Conservation (phyloP, 1,284 basidiomycete species). For the Trichosporon sp. region DNA sequence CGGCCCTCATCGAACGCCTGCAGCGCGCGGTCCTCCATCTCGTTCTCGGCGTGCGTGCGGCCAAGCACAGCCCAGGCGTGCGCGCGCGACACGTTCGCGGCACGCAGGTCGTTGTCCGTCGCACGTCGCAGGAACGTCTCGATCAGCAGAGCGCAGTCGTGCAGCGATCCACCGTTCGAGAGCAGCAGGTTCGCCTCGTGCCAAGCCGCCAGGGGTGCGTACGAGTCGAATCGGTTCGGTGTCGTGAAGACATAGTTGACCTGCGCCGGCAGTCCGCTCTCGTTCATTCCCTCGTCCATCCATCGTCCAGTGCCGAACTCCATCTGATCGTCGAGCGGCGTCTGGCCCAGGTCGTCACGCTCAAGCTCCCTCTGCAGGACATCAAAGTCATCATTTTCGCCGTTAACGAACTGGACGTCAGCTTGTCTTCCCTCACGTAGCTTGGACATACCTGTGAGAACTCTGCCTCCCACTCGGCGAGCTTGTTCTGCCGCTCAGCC, state of each 20-base stretch:
- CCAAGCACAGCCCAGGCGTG: conserved; percentile 93
- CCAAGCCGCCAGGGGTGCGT: conserved; percentile 25
- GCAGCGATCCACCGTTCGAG: conserved; percentile 71
- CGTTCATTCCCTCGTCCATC: conserved; percentile 45
- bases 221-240: conserved; percentile 20
- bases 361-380: conserved; percentile 41
- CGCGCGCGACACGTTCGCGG: conserved; percentile 53
- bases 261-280: conserved; percentile 66
- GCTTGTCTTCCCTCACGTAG: neutral
- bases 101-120: conserved; percentile 22
- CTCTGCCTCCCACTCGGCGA: conserved; percentile 82
- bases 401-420: conserved; percentile 36
- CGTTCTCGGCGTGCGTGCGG: conserved; percentile 93
- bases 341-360: conserved; percentile 37
- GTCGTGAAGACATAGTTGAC: conserved; percentile 68
- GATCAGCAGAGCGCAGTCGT: conserved; percentile 74
- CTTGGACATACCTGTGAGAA: conserved; percentile 59
- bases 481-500: conserved; percentile 54
- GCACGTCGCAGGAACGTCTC: conserved; percentile 69
- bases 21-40: conserved; percentile 58
- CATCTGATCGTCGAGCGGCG: conserved; percentile 35
- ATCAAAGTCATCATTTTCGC: conserved; percentile 45
- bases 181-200: conserved; percentile 52
- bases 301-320: conserved; percentile 34
- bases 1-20: conserved; percentile 62